Conservation (phyloP, 306 rosid genomes). For the Cucumis hystrix region DNA sequence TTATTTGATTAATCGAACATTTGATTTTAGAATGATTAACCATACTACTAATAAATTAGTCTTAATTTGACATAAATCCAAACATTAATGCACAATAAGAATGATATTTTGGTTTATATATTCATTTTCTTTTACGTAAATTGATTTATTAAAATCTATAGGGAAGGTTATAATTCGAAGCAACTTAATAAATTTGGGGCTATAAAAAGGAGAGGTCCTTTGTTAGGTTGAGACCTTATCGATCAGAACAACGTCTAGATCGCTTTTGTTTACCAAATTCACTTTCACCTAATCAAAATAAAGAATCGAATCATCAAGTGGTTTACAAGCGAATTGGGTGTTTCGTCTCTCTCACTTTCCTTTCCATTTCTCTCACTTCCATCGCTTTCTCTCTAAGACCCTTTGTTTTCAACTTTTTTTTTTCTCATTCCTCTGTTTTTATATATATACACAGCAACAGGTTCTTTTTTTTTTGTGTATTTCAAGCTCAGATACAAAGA, state of each 20-base stretch:
- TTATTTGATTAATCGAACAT: too few relatives aligned
- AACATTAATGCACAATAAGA: too few relatives aligned
- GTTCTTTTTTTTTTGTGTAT: background rate
- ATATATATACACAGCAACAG: background rate
- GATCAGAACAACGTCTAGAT: slow-evolving; percentile 52
- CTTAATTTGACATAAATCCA: too few relatives aligned
- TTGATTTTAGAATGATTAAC: too few relatives aligned
- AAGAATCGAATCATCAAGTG: slow-evolving; percentile 53
- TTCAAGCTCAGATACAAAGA: background rate
- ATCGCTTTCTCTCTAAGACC: background rate
- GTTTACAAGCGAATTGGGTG: slow-evolving; percentile 25
- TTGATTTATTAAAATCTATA: too few relatives aligned
- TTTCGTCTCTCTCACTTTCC: slow-evolving; percentile 17
- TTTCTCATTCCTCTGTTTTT: background rate
- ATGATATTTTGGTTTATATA: too few relatives aligned
- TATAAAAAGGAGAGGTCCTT: slow-evolving; percentile 29
- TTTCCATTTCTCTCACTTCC: background rate
- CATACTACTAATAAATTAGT: too few relatives aligned
- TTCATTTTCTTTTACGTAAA: too few relatives aligned
- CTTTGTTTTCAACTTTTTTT: background rate
- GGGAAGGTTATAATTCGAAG: too few relatives aligned
- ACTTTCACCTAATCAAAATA: slow-evolving; percentile 26
- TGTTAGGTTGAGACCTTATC: slow-evolving; percentile 1
- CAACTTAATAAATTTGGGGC: background rate
- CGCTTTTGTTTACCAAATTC: slow-evolving; percentile 37